Base-by-base conservation (phyloP, 1,284 basidiomycete genomes). In the Trametes hirsuta region DNA sequence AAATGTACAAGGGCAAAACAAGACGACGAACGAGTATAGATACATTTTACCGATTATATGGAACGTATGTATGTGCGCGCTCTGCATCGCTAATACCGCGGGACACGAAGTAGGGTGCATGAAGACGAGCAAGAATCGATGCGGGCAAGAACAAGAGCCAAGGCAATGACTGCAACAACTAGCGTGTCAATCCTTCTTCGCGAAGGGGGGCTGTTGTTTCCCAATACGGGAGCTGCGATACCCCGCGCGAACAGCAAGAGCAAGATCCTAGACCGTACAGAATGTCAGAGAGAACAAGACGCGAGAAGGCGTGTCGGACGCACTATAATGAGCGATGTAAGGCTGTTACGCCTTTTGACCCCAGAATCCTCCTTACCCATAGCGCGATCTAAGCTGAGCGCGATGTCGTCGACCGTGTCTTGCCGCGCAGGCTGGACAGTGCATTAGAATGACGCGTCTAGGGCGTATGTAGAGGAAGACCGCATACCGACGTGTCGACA, bases 301-400 rank as follows among this genome's bases (percentile, higher is more conserved):
- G 36, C 47, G 22, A 30, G 40, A 40, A 48, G 40, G 39, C 15
- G 9, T 30, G n/a, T 34, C 15, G 21, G n/a, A 63, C 64, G 41
- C 25, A 66, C 64, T 39, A 66, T 53, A 48, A 66, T 66, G 57
- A 66, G 53, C 10, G 59, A 51, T 25, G 64, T 60, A 35, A 66
- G 56, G 47, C 65, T 63, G 14, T 55, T 55, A 41, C 56, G 55
- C 37, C 50, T 59, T 53, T 59, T 58, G 10, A 44, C 46, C 15
- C 15, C 50, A n/a, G 30, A 50, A 36, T 50, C 56, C 5, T 42
- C 47, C 11, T 30, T 24, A 30, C 54, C 47, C 48, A 65, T 36
- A 36, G 53, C 64, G 22, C 51, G 46, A 15, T 50, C 42, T 18
- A 65, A 45, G 40, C 44, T 48, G 18, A 55, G 48, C 15, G 42